Base-by-base conservation (phyloP, 2,329 filamentous ascomycete species). In the Stachybotrys echinatus region DNA sequence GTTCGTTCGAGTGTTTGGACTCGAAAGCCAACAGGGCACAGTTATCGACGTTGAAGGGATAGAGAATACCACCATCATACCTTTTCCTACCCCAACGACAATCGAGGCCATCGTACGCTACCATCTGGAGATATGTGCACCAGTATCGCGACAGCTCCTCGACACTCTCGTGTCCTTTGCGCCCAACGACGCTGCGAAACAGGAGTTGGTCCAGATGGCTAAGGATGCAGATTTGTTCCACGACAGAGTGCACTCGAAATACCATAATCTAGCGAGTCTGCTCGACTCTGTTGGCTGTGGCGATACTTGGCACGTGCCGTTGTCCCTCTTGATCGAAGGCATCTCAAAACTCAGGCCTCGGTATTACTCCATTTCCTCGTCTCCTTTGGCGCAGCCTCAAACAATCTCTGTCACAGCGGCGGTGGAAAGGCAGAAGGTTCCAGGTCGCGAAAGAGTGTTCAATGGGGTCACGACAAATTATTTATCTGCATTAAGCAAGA, bases 291-390 rank as follows among this genome's bases (percentile, higher is more conserved):
- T 94, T 55, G 80, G 84, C 60, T 84, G 86, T 31, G 84, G 87
- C 45, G 75, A 88, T 69, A 83, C 83, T 51, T 99, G 94, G 88
- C 85, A 84, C 49, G 84, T 96, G 50, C 95, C 94, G 17, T 97
- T 99, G 74, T 96, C 94, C 7, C 85, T 92, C 61, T 85, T 97
- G 61, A 91, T 99, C 58, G 94, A 99, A 76, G 88, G 90, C 57
- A 72, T 99, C 54, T 89, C 85, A 72, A 97, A 96, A 76, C 84
- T 99, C 50, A 94, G 99, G 70, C 92, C 94, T 38, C 89, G 94
- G 47, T 99, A 97, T 79, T 99, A 99, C 76, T 99, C 95, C 46
- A 99, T 99, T 69, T 99, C 94, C 2, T 99, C 95, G 1, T 97
- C 94, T 1, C 96, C 94, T 6, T 69, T 91, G 7, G 92, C 95